Evolutionary conservation across 495 filamentous ascomycete species (phyloP), one percentile per base, ranked within the genome.

Genomic region (Cercophora newfieldiana): DNA sequence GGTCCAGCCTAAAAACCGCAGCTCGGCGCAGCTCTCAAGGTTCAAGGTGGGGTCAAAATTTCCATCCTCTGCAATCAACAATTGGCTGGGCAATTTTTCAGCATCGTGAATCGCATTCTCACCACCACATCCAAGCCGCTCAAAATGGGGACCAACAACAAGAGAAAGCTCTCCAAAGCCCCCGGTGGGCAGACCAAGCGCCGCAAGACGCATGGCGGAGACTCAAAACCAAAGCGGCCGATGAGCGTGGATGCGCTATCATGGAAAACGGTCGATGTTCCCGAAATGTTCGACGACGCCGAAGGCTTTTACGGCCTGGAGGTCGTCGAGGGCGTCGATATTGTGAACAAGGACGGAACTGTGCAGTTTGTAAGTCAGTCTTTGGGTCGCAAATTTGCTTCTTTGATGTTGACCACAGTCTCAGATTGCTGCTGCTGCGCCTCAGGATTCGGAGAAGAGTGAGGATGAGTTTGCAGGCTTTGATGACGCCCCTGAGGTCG

Each of bases 291-390:
- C 66, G 91, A 95, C 49, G 91, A 98, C 82, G 91, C 90, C n/a
- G 92, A 93, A 68, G 95, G 96, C 0, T 97, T 99, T 76, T 96
- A 88, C 77, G 94, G 95, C 0, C 75, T 99, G 47, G 94, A 99
- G 68, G 95, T 98, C 71, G 87, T 97, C 53, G 91, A 96, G 7
- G 92, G 90, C 50, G 91, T 98, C 0, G 92, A 97, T 29, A 81
- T 99, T 21, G 78, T 96, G 30, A 82, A 80, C 47, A 82, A 88
- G 59, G 78, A 76, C 3, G 69, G 78, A 18, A 83, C 74, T 6
- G 81, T 89, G 19, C 80, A 83, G 69, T 86, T 87, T 76, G 79
- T 90, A 74, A 66, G 77, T 71, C 47, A 37, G 5, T 14, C 33
- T 14, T 8, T 28, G 26, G n/a, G 28, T 30, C 18, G 7, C 22